phyloP scores from a whole-genome alignment of 805 yeast genomes.

The Wickerhamomyces hampshirensis region DNA sequence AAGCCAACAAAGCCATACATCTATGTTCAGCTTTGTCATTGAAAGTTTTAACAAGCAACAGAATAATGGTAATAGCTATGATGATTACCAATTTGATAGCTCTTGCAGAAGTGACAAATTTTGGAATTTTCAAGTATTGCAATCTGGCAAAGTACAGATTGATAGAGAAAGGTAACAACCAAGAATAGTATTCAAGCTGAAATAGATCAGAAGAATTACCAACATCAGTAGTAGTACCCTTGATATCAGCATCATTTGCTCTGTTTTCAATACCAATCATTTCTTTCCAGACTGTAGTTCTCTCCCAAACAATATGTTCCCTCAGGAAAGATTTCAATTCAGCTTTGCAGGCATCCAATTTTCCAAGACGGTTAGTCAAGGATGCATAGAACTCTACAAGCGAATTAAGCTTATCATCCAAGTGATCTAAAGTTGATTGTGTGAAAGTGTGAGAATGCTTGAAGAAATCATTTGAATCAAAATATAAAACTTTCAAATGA shows the following conservation, averaged over 20 bases:
- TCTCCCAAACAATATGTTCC: constrained; percentile 94
- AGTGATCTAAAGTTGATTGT: constrained; percentile 36
- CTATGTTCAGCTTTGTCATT: constrained; percentile 57
- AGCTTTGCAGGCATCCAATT: constrained; percentile 40
- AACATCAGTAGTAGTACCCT: constrained; percentile 35
- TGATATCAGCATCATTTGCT: constrained; percentile 29
- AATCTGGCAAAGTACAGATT: constrained; percentile 23
- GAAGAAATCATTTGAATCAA: constrained; percentile 40
- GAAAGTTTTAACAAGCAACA: constrained; percentile 56
- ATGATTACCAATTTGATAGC: constrained; percentile 30
- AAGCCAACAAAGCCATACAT: constrained; percentile 61
- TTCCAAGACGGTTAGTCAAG: constrained; percentile 31
- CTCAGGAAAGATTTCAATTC: constrained; percentile 63
- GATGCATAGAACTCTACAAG: constrained; percentile 52
- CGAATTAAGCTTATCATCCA: constrained; percentile 51
- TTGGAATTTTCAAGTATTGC: constrained; percentile 33
- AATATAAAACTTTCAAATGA: constrained; percentile 44
- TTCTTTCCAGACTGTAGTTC: constrained; percentile 95
- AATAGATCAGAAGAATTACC: constrained; percentile 26
- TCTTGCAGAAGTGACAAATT: constrained; percentile 36
- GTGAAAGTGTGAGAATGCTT: constrained; percentile 52
- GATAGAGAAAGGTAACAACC: constrained; percentile 28
- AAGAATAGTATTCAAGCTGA: constrained; percentile 28
- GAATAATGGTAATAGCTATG: constrained; percentile 45
- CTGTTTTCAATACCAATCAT: constrained; percentile 83